phyloP scores from a whole-genome alignment of 176 grass and related monocot species.

The Alopecurus myosuroides region DNA sequence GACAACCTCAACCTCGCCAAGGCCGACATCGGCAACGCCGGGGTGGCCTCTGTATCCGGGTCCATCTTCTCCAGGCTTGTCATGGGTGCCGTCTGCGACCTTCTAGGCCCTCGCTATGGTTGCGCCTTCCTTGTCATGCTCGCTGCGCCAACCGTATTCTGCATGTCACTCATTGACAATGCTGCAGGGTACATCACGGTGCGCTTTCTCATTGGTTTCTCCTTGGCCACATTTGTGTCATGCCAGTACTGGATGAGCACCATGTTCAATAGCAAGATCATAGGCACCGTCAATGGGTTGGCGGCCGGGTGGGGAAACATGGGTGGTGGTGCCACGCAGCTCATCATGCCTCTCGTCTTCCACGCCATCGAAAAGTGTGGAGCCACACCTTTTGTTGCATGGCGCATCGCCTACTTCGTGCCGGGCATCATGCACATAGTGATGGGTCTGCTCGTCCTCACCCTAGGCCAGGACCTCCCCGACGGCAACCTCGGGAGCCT shows the following conservation, averaged over 20 bases:
- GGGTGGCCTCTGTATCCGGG: constrained; percentile 65
- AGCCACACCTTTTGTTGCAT: background rate
- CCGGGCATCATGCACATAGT: background rate
- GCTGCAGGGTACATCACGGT: background rate
- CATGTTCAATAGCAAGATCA: constrained; percentile 90
- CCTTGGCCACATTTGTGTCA: constrained; percentile 65
- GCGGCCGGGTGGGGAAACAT: background rate
- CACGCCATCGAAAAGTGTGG: background rate
- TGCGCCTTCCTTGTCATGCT: constrained; percentile 79
- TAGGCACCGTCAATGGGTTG: constrained; percentile 15
- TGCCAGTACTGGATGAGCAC: constrained; percentile 95
- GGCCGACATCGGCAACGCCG: constrained; percentile 74
- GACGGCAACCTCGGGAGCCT: constrained; percentile 10
- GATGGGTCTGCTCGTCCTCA: background rate
- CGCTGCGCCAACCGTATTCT: constrained; percentile 59
- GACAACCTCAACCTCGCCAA: constrained; percentile 66
- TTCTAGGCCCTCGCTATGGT: constrained; percentile 60
- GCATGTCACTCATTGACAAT: constrained; percentile 34
- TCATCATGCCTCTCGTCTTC: background rate
- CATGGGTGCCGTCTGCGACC: constrained; percentile 73
- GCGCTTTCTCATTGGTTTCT: constrained; percentile 46
- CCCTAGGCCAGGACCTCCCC: background rate
- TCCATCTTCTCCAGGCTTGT: constrained; percentile 72
- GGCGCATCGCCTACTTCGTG: background rate
- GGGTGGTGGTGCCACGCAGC: background rate